phyloP scores from a whole-genome alignment of 805 yeast genomes.

The Spathaspora girioi region DNA sequence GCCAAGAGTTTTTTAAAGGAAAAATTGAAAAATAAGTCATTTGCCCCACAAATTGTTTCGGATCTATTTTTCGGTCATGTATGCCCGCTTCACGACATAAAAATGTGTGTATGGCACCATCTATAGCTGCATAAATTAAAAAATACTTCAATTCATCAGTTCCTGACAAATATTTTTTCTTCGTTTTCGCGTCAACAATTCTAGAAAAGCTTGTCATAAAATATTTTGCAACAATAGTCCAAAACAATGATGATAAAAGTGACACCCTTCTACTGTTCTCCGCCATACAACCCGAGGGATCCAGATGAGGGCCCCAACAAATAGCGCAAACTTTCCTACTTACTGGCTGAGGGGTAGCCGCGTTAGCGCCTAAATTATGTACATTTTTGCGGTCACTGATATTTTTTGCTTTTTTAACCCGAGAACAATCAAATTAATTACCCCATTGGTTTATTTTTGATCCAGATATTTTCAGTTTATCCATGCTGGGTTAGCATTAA shows the following conservation, averaged over 20 bases:
- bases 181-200: neutral
- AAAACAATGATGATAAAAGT: neutral
- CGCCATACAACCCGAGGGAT: neutral
- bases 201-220: neutral
- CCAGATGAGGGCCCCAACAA: neutral
- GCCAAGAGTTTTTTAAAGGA: neutral
- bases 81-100: neutral
- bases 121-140: neutral
- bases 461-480: neutral
- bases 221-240: neutral
- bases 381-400: neutral
- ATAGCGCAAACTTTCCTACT: neutral
- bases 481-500: neutral
- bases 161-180: neutral
- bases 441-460: neutral
- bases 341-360: neutral
- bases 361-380: neutral
- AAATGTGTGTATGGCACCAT: neutral
- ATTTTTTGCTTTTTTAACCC: neutral
- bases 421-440: neutral
- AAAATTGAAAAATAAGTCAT: neutral
- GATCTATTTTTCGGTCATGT: neutral
- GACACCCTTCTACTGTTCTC: neutral
- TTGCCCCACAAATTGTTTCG: neutral
- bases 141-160: neutral